Evolutionary conservation across 257 asterid genomes (phyloP), one percentile per base, ranked within the genome.

Genomic region (Salvia rosmarinus): DNA sequence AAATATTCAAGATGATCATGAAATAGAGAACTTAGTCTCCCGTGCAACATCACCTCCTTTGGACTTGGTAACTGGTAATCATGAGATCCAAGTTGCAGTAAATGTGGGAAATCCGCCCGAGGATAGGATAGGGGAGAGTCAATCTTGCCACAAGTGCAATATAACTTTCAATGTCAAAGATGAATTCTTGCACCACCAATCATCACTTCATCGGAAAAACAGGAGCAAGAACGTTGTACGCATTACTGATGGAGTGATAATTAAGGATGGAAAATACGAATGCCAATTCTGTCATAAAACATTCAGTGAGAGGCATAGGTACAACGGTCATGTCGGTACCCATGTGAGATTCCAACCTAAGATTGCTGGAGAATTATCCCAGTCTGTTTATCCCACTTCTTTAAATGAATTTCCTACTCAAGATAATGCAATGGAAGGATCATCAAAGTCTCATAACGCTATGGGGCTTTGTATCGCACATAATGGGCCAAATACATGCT

Each of bases 271-370:
- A 42, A 87, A 82, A 64, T 89, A 67, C 51, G 96, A 82, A 66
- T 85, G 96, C 68, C 87, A 86, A 76, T 82, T 90, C 85, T 87
- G 96, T 81, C 87, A 84, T 12, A 88, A 87, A 86, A 77, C 82
- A 61, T 87, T 87, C 66, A 65, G 58, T 16, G 95, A 85, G 79
- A 83, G 84, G 73, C 87, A 75, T 77, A 83, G 87, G 62, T 88
- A 82, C 79, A 87, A 85, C 74, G 95, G 91, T 72, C 97, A 90
- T 79, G 71, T 87, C 72, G 92, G 90, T 47, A 75, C 86, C 72
- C 96, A 87, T 71, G 90, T 85, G 67, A 86, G 83, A 77, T 72
- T 74, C 76, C 93, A 84, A 52, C 81, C 64, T 54, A 86, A 81
- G 81, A 40, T 56, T 79, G 72, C 79, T 68, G 87, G 73, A 57